Evolutionary conservation across 305 asterid species (phyloP).

Genomic region (Salvia sclarea): DNA sequence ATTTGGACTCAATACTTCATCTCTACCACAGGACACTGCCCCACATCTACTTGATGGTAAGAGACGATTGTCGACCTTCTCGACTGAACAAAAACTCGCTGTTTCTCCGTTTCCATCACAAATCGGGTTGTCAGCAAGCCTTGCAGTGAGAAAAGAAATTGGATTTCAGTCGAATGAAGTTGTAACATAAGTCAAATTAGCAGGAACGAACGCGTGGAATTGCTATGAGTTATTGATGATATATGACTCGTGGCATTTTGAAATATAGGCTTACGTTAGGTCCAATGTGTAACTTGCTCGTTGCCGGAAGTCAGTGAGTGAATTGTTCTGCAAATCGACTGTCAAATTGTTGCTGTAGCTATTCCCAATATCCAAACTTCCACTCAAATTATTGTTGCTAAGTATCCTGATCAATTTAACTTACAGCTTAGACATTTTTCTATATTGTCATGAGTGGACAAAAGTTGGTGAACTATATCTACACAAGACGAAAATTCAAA

Average conservation of each 20-base stretch:
- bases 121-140: conserved; percentile 70
- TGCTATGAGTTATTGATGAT: too few relatives aligned
- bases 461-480: not conserved
- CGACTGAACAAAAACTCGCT: conserved; percentile 45
- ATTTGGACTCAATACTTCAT: conserved; percentile 57
- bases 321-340: conserved; percentile 68
- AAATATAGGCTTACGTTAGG: conserved; percentile 47
- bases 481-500: not conserved
- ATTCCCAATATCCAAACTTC: conserved; percentile 65
- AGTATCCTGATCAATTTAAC: conserved; percentile 49
- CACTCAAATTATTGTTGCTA: conserved; percentile 62
- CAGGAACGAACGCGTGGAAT: not conserved
- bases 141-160: conserved; percentile 36
- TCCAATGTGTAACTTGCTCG: conserved; percentile 44
- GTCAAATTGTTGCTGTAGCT: conserved; percentile 58
- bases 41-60: conserved; percentile 46
- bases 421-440: conserved; percentile 5
- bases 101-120: conserved; percentile 57
- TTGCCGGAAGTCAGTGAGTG: conserved; percentile 51
- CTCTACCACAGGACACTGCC: conserved; percentile 46
- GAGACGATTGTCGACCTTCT: conserved; percentile 26
- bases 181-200: not conserved
- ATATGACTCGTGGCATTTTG: not conserved
- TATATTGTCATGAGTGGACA: not conserved
- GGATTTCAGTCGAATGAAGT: conserved; percentile 11